Percentiles rank a stretch among this genome's conserved stretches.
phyloP scores from a whole-genome alignment of 257 asterid species.

The Oldenlandia corymbosa region DNA sequence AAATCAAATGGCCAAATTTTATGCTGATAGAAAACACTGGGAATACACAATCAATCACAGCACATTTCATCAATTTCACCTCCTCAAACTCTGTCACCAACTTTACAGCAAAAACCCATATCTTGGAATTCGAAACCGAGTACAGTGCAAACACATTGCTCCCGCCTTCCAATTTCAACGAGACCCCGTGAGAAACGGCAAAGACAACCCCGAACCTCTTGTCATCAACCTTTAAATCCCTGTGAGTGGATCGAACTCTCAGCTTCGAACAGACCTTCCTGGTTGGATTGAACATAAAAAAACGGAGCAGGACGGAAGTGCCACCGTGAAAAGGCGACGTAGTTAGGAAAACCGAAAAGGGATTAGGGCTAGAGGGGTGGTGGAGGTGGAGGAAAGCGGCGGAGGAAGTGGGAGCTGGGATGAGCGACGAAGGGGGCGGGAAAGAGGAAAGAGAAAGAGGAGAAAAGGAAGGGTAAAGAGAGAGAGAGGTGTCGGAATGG shows the following conservation, averaged over 20 bases:
- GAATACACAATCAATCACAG: slow-evolving; percentile 59
- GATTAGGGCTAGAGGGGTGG: slow-evolving; percentile 32
- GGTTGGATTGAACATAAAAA: slow-evolving; percentile 33
- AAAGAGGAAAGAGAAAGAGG: slow-evolving; percentile 21
- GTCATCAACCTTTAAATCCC: slow-evolving; percentile 49
- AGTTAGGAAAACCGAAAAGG: slow-evolving; percentile 39
- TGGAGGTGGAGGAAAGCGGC: slow-evolving; percentile 49
- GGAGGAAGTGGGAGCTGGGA: slow-evolving; percentile 37
- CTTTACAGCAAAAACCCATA: slow-evolving; percentile 68
- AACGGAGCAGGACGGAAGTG: slow-evolving; percentile 45
- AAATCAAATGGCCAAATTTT: slow-evolving; percentile 49
- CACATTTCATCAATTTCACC: slow-evolving; percentile 72
- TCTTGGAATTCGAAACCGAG: slow-evolving; percentile 57
- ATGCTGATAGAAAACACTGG: slow-evolving; percentile 54
- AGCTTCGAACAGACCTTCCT: slow-evolving; percentile 34
- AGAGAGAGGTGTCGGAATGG: slow-evolving; percentile 67
- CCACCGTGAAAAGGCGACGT: slow-evolving; percentile 54
- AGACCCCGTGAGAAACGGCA: slow-evolving; percentile 63
- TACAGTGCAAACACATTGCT: slow-evolving; percentile 52
- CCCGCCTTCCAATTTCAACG: slow-evolving; percentile 55
- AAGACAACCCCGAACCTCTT: slow-evolving; percentile 42
- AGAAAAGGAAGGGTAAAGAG: slow-evolving; percentile 51
- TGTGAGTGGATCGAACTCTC: slow-evolving; percentile 40
- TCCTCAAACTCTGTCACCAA: slow-evolving; percentile 36
- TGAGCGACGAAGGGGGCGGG: slow-evolving; percentile 29